These are phyloP conservation scores for Xylaria sp. DNA, from an alignment of 2,329 filamentous ascomycete genomes.

Conservation along the genomic window DNA sequence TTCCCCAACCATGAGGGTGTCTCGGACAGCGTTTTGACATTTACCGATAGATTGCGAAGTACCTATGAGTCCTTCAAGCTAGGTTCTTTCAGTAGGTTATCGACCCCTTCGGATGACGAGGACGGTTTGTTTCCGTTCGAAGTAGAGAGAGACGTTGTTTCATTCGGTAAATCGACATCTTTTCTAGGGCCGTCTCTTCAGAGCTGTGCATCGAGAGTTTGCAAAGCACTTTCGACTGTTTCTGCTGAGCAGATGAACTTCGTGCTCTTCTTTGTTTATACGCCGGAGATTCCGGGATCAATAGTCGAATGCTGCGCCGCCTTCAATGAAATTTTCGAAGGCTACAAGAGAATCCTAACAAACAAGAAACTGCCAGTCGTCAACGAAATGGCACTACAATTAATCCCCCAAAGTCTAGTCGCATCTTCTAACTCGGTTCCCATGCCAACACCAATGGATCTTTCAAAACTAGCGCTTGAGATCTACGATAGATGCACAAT, in stretches of 20 bases:
- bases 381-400: slow-evolving; percentile 80
- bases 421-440: slow-evolving; percentile 71
- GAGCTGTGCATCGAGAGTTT: slow-evolving; percentile 62
- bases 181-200: slow-evolving; percentile 59
- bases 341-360: slow-evolving; percentile 64
- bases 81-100: slow-evolving; percentile 69
- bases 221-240: slow-evolving; percentile 58
- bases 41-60: slow-evolving; percentile 74
- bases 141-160: slow-evolving; percentile 56
- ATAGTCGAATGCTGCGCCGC: slow-evolving; percentile 77
- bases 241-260: slow-evolving; percentile 67
- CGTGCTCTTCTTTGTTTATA: slow-evolving; percentile 81
- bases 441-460: slow-evolving; percentile 69
- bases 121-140: slow-evolving; percentile 64
- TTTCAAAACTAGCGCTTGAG: slow-evolving; percentile 74
- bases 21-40: slow-evolving; percentile 67
- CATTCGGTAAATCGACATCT: slow-evolving; percentile 56
- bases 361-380: slow-evolving; percentile 60
- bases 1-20: slow-evolving; percentile 75
- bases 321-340: slow-evolving; percentile 77
- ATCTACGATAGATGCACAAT: slow-evolving; percentile 79
- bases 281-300: slow-evolving; percentile 69
- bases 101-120: slow-evolving; percentile 56
- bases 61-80: slow-evolving; percentile 80
- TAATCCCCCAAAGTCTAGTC: slow-evolving; percentile 76